These are phyloP conservation scores for Escovopsis sp. DNA, from an alignment of 2,329 filamentous ascomycete genomes.

Conservation along the genomic window DNA sequence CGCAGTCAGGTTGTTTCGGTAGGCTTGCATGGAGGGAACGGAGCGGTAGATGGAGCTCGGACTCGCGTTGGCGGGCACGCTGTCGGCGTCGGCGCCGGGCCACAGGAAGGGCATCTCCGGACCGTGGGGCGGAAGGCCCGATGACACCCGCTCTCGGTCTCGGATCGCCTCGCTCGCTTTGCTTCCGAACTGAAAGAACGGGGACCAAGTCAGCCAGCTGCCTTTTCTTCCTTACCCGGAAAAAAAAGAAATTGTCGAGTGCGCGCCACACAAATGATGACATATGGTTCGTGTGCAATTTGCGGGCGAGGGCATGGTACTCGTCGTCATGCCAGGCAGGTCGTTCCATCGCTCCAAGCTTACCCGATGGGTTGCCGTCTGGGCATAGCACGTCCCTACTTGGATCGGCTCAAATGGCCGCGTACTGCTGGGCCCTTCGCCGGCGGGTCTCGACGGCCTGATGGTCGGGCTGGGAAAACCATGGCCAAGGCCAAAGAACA, in stretches of 20 bases:
- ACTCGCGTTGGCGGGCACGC: constrained; percentile 3
- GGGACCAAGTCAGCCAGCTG: not conserved
- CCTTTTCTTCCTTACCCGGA: no score
- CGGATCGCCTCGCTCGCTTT: constrained; percentile 18
- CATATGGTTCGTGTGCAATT: not conserved
- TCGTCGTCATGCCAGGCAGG: not conserved
- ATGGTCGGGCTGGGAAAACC: no score
- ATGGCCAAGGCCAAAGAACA: no score
- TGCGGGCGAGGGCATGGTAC: not conserved
- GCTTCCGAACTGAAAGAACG: constrained; percentile 20
- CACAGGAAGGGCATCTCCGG: constrained; percentile 16
- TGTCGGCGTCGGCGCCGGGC: constrained; percentile 13
- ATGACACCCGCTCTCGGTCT: constrained; percentile 19
- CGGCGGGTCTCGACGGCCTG: no score
- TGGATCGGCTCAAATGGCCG: constrained; percentile 8
- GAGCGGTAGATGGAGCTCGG: constrained; percentile 14
- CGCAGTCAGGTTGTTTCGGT: constrained; percentile 41
- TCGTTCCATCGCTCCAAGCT: constrained; percentile 5
- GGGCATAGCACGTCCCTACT: constrained; percentile 22
- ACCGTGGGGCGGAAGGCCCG: constrained; percentile 11
- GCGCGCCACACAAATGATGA: no score
- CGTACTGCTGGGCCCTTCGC: not conserved
- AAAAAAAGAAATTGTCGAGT: no score
- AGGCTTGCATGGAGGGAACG: constrained; percentile 22
- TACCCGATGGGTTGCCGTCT: constrained; percentile 24